Evolutionary conservation across 2,329 filamentous ascomycete species (phyloP).

Genomic region (Xylaria sp.): DNA sequence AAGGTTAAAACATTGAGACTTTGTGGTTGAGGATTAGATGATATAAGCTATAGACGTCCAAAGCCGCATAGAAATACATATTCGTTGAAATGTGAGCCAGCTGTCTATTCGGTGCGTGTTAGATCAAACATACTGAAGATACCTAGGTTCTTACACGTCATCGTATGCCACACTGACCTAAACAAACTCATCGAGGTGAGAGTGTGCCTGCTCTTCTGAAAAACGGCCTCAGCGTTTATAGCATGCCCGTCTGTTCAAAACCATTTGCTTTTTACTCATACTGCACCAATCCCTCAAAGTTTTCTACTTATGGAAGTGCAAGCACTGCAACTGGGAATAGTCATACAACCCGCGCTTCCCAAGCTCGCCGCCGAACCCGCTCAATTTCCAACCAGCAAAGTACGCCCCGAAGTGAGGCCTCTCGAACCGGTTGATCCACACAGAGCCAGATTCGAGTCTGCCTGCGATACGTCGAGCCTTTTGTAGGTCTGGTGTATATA

Average conservation of each 20-base stretch:
- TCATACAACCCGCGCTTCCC: slow-evolving; percentile 43
- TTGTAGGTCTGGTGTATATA: slow-evolving; percentile 60
- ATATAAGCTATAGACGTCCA: neutral
- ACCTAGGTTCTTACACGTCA: no score
- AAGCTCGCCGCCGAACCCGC: slow-evolving; percentile 44
- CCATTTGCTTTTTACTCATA: no score
- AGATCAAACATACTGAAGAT: neutral
- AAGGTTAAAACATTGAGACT: slow-evolving; percentile 26
- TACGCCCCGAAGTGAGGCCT: slow-evolving; percentile 41
- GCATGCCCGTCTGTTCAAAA: no score
- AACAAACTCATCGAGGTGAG: no score
- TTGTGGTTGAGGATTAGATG: neutral
- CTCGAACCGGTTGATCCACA: slow-evolving; percentile 62
- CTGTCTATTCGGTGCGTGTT: no score
- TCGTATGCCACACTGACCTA: no score
- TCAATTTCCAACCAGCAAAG: slow-evolving; percentile 44
- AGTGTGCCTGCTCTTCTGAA: no score
- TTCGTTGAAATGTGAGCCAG: neutral
- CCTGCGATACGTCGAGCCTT: slow-evolving; percentile 58
- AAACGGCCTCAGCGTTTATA: no score
- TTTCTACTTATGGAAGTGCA: slow-evolving; percentile 41
- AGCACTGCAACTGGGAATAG: slow-evolving; percentile 42
- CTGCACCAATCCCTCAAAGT: neutral
- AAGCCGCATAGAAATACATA: slow-evolving; percentile 9
- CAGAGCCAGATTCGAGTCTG: slow-evolving; percentile 60